phyloP scores from a whole-genome alignment of 192 early-diverging fungal species.

The Obelidium mucronatum region DNA sequence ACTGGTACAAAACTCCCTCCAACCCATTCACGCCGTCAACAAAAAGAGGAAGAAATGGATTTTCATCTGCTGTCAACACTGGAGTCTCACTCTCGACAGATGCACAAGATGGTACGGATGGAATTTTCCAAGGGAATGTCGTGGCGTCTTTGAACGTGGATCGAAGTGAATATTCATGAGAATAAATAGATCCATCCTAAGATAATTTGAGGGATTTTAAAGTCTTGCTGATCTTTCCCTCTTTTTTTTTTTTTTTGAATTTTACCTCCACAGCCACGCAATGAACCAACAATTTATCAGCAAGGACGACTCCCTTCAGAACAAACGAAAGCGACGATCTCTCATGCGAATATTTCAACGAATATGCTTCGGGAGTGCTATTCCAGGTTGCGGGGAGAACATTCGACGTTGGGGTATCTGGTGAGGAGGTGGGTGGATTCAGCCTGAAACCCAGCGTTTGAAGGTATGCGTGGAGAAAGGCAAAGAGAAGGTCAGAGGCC shows the following conservation, averaged over 20 bases:
- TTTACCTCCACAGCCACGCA: conserved; percentile 71
- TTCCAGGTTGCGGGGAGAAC: conserved; percentile 67
- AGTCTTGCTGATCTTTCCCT: too few relatives aligned
- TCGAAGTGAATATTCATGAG: conserved; percentile 39
- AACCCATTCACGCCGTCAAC: conserved; percentile 44
- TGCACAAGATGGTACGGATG: too few relatives aligned
- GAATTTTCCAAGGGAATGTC: background rate
- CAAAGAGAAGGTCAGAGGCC: background rate
- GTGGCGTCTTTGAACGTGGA: background rate
- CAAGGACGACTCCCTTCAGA: conserved; percentile 71
- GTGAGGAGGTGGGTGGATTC: background rate
- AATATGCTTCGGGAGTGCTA: conserved; percentile 62
- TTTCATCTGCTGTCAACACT: conserved; percentile 16
- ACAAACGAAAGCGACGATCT: conserved; percentile 73
- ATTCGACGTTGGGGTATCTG: too few relatives aligned
- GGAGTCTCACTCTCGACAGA: background rate
- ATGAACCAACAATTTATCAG: conserved; percentile 67
- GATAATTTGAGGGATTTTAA: background rate
- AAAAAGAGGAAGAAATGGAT: conserved; percentile 21
- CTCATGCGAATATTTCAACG: conserved; percentile 70
- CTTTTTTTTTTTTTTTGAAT: too few relatives aligned
- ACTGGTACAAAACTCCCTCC: conserved; percentile 65
- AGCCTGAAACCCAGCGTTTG: background rate
- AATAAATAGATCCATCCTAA: conserved; percentile 51
- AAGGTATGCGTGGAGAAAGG: background rate